These are phyloP conservation scores for Punica granatum DNA, from an alignment of 345 rosid genomes.

Conservation along the genomic window DNA sequence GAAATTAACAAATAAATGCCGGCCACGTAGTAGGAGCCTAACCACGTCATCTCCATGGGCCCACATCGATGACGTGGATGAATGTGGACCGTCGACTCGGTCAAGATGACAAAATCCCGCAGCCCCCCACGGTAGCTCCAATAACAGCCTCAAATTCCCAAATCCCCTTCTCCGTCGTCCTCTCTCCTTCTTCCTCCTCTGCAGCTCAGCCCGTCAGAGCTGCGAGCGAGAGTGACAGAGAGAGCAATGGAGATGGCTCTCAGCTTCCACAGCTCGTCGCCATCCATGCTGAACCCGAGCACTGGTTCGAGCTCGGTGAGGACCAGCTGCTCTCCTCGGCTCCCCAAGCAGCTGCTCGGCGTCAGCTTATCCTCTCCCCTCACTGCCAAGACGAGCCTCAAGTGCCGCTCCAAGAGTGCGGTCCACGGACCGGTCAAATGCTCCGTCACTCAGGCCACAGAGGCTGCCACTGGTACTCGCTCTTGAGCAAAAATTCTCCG, in stretches of 20 bases:
- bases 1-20: not conserved
- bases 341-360: constrained; percentile 33
- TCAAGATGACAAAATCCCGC: not conserved
- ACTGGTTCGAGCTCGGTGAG: constrained; percentile 1
- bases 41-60: constrained; percentile 7
- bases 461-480: constrained; percentile 43
- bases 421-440: constrained; percentile 39
- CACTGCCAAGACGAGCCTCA: constrained; percentile 29
- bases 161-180: constrained; percentile 20
- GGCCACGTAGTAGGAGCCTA: not conserved
- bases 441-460: constrained; percentile 56
- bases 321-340: constrained; percentile 19
- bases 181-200: constrained; percentile 6
- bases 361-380: constrained; percentile 34
- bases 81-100: not conserved
- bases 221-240: constrained; percentile 18
- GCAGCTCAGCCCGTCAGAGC: constrained; percentile 4
- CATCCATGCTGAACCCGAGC: constrained; percentile 22
- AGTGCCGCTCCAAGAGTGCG: constrained; percentile 25
- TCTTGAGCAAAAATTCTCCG: not conserved
- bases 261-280: constrained; percentile 32
- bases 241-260: constrained; percentile 53
- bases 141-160: constrained; percentile 34
- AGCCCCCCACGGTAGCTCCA: not conserved
- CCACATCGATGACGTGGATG: constrained; percentile 6